Evolutionary conservation across 441 rosid genomes (phyloP), one percentile per base, ranked within the genome.

Genomic region (Erodium moschatum): DNA sequence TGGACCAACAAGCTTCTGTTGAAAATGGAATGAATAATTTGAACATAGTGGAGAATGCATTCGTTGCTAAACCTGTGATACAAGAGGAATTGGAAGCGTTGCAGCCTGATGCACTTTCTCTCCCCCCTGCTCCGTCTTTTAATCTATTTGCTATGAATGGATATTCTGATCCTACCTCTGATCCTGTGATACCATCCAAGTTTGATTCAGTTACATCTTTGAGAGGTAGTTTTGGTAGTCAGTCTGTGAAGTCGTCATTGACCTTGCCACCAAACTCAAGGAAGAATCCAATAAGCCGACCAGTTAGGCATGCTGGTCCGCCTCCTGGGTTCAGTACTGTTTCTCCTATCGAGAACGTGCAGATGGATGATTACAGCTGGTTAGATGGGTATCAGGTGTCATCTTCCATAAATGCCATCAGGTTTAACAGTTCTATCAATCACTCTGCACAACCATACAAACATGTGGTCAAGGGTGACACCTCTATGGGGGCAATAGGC

Each of bases 361-460:
- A 71, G 29, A 19, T 71, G 74, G 74, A 71, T 19, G 65, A 71
- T 64, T 71, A 71, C 56, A 71, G 74, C 50, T 71, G 74, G 74
- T 71, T 71, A 61, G 69, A 65, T 71, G 74, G 74, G 65, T 65
- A 46, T 48, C 74, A 65, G 74, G 52, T 71, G 64, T n/a, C 69
- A 11, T 54, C 69, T 50, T 71, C 61, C 9, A 18, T 15, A 15
- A 66, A 29, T 50, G 64, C 38, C 10, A 31, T 4, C 29, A 9
- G 44, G 48, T 2, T 64, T 38, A 31, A 48, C 68, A 65, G 64
- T 71, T 52, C 74, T 18, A n/a, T 35, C 63, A 18, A 1, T 42
- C 9, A 65, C 66, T 50, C 64, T 8, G 35, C 74, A 35, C 40
- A 31, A 46, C 69, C 69, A 52, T 50, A 64, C 65, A 42, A 24